Base-by-base conservation (phyloP, 164 flowering plant genomes). In the Buxus sempervirens region DNA sequence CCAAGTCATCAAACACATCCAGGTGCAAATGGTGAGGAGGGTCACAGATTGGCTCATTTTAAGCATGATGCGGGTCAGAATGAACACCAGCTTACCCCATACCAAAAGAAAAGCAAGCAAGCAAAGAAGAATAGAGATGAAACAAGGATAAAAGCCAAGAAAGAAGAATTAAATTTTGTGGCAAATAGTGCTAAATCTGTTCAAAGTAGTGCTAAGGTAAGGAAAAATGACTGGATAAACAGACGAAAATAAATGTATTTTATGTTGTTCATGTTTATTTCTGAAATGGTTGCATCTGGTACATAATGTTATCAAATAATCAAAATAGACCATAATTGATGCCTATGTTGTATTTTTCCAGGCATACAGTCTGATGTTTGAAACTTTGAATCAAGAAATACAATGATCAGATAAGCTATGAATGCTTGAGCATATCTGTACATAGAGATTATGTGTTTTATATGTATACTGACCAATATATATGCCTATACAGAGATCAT, bases 131-230 rank as follows among this genome's bases (percentile, higher is more conserved):
- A 62, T 56, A 79, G 48, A 21, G 74, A 68, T 21, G 73, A 67
- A 20, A 58, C 32, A 64, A 63, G 62, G 28, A 53, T 14, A 38
- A 67, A 68, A 36, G 54, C 16, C 20, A 60, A 60, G 53, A 73
- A 72, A 26, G 72, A 72, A 63, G 70, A 41, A 22, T 32, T 62
- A 8, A 61, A 42, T 20, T 38, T 45, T 4, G 55, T 58, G 65
- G 72, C 76, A 71, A 60, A 66, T 23, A 70, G 60, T 59, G 71
- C 60, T 48, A 53, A 66, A 24, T 68, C 70, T 62, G 79, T 65
- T 62, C 73, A 25, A 38, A 72, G 74, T 59, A 64, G 62, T 69
- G 55, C 75, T 32, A 76, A 82, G 82, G 76, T 72, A 49, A 79
- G 78, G 63, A 79, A 73, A 77, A 62, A 38, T 41, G 61, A 68